Conservation (phyloP, 805 yeast species). For the Zygosaccharomyces siamensis region DNA sequence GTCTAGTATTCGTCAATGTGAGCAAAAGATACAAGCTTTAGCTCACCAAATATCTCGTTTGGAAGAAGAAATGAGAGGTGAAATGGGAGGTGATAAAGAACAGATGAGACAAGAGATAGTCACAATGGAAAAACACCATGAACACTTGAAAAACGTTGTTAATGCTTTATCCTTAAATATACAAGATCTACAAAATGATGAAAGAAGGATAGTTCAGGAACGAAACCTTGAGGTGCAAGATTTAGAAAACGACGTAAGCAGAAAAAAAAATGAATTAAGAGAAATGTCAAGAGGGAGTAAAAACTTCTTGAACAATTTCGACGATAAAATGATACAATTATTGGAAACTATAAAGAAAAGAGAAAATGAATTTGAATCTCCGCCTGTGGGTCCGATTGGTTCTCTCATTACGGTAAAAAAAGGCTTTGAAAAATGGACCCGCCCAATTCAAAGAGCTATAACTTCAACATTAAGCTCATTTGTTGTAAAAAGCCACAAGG, state of each 20-base stretch:
- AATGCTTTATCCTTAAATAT: constrained; percentile 9
- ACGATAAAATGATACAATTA: constrained; percentile 40
- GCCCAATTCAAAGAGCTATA: constrained; percentile 53
- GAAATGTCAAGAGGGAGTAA: constrained; percentile 29
- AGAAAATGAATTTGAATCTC: constrained; percentile 38
- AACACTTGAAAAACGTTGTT: constrained; percentile 8
- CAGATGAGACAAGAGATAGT: constrained; percentile 22
- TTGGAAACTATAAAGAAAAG: constrained; percentile 39
- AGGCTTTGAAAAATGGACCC: constrained; percentile 51
- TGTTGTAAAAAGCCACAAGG: constrained; percentile 60
- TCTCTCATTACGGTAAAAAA: constrained; percentile 49
- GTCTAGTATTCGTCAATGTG: constrained; percentile 18
- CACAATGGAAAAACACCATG: constrained; percentile 12
- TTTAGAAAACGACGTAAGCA: constrained; percentile 6
- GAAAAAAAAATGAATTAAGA: constrained; percentile 22
- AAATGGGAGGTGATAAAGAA: constrained; percentile 32
- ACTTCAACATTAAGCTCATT: constrained; percentile 53
- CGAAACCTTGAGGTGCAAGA: constrained; percentile 13
- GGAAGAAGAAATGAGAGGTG: constrained; percentile 26
- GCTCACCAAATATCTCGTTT: constrained; percentile 24
- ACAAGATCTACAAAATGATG: constrained; percentile 21
- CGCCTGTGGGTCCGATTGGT: constrained; percentile 84
- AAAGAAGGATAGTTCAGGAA: constrained; percentile 9
- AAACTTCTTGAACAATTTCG: constrained; percentile 46
- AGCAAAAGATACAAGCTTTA: constrained; percentile 19